These are phyloP conservation scores for Rhodomyrtus psidioides DNA, from an alignment of 441 rosid species.

Conservation along the genomic window DNA sequence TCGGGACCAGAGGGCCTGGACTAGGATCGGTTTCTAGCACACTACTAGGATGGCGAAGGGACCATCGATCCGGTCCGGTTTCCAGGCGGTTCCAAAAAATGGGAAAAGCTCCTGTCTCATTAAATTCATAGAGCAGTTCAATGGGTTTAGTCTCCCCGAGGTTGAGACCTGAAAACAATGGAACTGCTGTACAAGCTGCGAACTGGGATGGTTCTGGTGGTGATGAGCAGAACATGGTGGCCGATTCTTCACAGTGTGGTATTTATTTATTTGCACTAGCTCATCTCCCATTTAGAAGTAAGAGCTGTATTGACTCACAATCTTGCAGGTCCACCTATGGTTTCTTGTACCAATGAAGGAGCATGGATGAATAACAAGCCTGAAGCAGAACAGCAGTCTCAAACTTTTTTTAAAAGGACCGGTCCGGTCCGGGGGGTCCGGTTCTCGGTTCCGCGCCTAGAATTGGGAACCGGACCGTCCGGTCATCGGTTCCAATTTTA, in stretches of 20 bases:
- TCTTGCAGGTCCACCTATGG: constrained; percentile 23
- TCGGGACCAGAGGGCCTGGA: too few relatives aligned
- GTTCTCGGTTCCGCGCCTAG: too few relatives aligned
- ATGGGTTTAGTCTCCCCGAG: too few relatives aligned
- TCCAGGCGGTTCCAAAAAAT: too few relatives aligned
- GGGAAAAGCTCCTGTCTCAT: constrained; percentile 1
- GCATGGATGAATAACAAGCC: constrained; percentile 35
- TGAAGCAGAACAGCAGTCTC: constrained; percentile 28
- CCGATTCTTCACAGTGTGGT: constrained; percentile 5
- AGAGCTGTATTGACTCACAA: constrained; percentile 15
- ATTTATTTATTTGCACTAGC: neutral
- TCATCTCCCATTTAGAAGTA: neutral
- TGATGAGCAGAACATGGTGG: neutral
- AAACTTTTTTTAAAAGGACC: too few relatives aligned
- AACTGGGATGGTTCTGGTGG: constrained; percentile 2
- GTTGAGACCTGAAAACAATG: too few relatives aligned
- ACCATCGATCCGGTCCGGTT: too few relatives aligned
- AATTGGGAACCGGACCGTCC: too few relatives aligned
- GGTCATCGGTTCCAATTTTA: too few relatives aligned
- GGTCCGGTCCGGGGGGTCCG: too few relatives aligned
- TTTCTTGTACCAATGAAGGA: constrained; percentile 25
- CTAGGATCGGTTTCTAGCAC: too few relatives aligned
- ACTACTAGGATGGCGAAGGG: too few relatives aligned
- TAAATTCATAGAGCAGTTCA: constrained; percentile 1
- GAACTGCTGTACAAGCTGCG: neutral